Base-by-base conservation (phyloP, 2,329 filamentous ascomycete species). In the Phialocephala sp. region DNA sequence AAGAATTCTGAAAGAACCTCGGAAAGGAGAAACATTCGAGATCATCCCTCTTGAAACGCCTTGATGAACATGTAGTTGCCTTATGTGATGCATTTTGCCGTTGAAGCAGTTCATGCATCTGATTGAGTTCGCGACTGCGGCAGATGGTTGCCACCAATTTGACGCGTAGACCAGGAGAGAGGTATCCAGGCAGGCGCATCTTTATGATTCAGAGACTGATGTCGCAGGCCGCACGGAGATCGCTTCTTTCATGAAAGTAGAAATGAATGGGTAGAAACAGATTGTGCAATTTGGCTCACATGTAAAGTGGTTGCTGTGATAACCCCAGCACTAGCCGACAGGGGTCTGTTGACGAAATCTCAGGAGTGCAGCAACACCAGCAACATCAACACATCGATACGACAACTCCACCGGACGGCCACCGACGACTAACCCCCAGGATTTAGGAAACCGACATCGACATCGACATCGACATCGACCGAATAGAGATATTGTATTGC, bases 401-500 rank as follows among this genome's bases (percentile, higher is more conserved):
- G 55, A 63, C 24, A 58, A 62, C 39, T 58, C 45, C 45, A 11
- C 50, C 50, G 24, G 27, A 54, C 50, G 50, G n/a, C 50, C 50
- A 54, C 14, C 24, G 50, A 32, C 50, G 14, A 54, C 50, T 54
- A 54, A 54, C 50, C 50, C 41, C 54, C 59, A 63, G 41, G 62
- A 20, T 63, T 62, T 52, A 68, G 67, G 67, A 68, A 35, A 56
- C 12, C 63, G 35, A 43, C 63, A 63, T 47, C 62, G 36, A 43
- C 63, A 63, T 47, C 62, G 36, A 55, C 35, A 62, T 22, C 63
- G 35, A 43, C 63, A 63, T 55, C 61, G 35, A 55, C 55, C 57
- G 55, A 50, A 63, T 62, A 67, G 66, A 65, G 39, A 62, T 63
- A 67, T 64, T 60, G 55, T 41, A 65, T 59, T 47, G 59, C 58